Conservation (phyloP, 2,329 filamentous ascomycete genomes). For the Aspergillus tamarii region DNA sequence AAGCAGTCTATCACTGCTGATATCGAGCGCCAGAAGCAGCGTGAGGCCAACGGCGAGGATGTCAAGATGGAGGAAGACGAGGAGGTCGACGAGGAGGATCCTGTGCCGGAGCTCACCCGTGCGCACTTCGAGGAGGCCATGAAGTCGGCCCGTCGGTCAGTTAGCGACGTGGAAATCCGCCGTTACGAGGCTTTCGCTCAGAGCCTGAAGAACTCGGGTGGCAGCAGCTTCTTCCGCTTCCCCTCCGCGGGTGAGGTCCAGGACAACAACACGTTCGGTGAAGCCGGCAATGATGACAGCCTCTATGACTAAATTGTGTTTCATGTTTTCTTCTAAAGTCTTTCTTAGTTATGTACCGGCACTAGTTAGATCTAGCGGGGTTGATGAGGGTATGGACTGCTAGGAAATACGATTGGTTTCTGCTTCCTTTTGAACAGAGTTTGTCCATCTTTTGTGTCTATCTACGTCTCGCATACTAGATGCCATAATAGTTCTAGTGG, state of each 20-base stretch:
- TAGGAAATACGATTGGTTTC: slow-evolving; percentile 21
- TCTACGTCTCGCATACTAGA: slow-evolving; percentile 20
- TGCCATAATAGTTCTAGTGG: slow-evolving; percentile 32
- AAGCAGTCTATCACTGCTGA: slow-evolving; percentile 91
- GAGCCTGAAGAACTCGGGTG: slow-evolving; percentile 97
- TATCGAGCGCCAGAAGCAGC: slow-evolving; percentile 87
- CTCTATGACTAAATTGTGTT: slow-evolving; percentile 78
- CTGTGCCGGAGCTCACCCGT: slow-evolving; percentile 93
- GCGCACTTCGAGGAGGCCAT: slow-evolving; percentile 99
- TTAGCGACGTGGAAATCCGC: slow-evolving; percentile 95
- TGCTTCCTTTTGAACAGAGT: slow-evolving; percentile 21
- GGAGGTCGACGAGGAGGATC: slow-evolving; percentile 70
- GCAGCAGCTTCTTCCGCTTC: slow-evolving; percentile 98
- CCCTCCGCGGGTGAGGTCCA: slow-evolving; percentile 64
- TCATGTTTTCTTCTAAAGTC: slow-evolving; percentile 24
- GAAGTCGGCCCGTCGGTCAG: slow-evolving; percentile 89
- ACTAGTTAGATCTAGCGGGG: slow-evolving; percentile 28
- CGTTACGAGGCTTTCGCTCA: slow-evolving; percentile 98
- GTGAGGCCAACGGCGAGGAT: slow-evolving; percentile 76
- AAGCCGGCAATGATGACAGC: slow-evolving; percentile 91
- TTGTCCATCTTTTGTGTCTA: slow-evolving; percentile 18
- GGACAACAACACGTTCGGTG: slow-evolving; percentile 68
- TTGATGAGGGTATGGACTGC: slow-evolving; percentile 22
- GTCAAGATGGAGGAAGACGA: slow-evolving; percentile 76
- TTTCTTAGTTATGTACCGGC: slow-evolving; percentile 43